Base-by-base conservation (phyloP, 495 filamentous ascomycete genomes). In the Bacidia rubella region DNA sequence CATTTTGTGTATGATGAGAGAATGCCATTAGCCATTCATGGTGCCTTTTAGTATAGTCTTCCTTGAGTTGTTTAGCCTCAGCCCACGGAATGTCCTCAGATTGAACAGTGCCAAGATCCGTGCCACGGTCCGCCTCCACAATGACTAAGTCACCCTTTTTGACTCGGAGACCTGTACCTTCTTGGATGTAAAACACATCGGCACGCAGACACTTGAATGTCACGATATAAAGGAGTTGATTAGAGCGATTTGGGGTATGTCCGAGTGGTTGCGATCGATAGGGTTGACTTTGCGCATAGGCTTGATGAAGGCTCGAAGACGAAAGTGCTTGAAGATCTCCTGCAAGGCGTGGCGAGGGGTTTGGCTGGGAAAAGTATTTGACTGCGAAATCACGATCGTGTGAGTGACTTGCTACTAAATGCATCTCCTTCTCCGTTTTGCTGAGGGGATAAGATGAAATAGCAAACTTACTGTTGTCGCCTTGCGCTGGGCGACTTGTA, bases 11-110 rank as follows among this genome's bases (percentile, higher is more conserved):
- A 47, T 80, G 78, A 27, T 77, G 82, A 11, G 88, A 93, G 65
- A 95, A 97, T 81, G 95, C 87, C 85, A 96, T 95, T 27, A 98
- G 75, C 83, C 89, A 95, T 58, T 83, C 85, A 66, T 93, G 95
- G 59, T 98, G 92, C 60, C 96, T 88, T 64, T 95, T 83, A 17
- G 83, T 84, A 59, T 86, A 92, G 49, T 86, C 78, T 51, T 94
- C 86, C 64, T 94, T 94, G 57, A 87, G 67, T 42, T 90, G 82
- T 56, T 90, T 88, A 0, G 93, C 92, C 48, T 82, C 77, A 53
- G 84, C 78, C 72, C 86, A 83, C 22, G 85, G 82, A 35, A 96
- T 77, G 59, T 90, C 88, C 39, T 87, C 82, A 55, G 82, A 78
- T 39, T 83, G 79, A 24, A 98, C 88, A n/a, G 88, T 94, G 9